Evolutionary conservation across 202 grass and related monocot genomes (phyloP).

Genomic region (Saccharum hybrid): DNA sequence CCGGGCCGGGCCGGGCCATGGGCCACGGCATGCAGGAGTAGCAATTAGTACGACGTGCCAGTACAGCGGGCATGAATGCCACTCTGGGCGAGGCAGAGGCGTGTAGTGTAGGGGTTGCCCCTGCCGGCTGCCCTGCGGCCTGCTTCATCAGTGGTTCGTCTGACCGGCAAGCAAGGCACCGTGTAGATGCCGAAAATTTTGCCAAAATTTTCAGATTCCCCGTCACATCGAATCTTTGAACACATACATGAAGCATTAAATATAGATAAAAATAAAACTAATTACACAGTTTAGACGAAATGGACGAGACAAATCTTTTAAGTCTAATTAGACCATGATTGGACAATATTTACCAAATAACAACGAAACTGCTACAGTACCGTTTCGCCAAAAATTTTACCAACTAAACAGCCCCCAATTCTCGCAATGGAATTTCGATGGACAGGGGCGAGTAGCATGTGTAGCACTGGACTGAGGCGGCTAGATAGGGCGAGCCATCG

Average conservation of each 20-base stretch:
- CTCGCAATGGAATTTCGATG: conserved; percentile 39
- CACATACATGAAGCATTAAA: too few species aligned
- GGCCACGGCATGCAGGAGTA: not conserved
- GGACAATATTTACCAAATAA: too few species aligned
- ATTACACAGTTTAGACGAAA: too few species aligned
- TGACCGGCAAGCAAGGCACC: conserved; percentile 13
- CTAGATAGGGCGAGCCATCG: too few species aligned
- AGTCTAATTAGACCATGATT: too few species aligned
- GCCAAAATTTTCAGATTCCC: too few species aligned
- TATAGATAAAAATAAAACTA: too few species aligned
- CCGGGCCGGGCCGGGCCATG: not conserved
- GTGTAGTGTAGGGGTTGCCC: not conserved
- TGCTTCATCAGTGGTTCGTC: not conserved
- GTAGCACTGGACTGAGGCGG: not conserved
- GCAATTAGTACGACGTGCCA: conserved; percentile 33
- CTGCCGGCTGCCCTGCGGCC: conserved; percentile 4
- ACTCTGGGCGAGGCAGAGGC: conserved; percentile 8
- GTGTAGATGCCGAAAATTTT: too few species aligned
- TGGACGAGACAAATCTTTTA: too few species aligned
- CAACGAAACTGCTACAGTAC: too few species aligned
- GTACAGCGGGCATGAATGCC: conserved; percentile 40
- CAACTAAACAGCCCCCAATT: not conserved
- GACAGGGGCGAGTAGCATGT: not conserved
- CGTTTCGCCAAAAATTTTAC: too few species aligned
- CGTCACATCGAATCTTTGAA: too few species aligned